These are phyloP conservation scores for Catharanthus roseus DNA, from an alignment of 257 asterid species.

Conservation along the genomic window DNA sequence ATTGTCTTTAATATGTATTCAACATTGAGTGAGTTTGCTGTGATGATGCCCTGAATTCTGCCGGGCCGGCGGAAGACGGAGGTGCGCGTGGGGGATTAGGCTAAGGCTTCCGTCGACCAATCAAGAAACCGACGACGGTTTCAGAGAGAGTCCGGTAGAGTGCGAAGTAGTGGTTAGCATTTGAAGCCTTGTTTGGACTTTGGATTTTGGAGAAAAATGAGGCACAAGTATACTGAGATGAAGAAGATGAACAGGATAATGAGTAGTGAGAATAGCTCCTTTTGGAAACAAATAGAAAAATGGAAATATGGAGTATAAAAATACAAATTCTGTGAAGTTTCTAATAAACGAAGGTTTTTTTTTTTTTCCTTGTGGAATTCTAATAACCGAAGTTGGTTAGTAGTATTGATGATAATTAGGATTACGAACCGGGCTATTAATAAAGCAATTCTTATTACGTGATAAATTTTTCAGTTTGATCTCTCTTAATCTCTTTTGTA, in stretches of 20 bases:
- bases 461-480: no score
- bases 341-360: no score
- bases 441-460: no score
- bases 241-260: constrained; percentile 12
- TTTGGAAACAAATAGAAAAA: no score
- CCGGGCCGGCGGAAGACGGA: constrained; percentile 76
- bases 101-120: constrained; percentile 57
- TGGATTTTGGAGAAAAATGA: not conserved
- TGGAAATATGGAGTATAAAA: no score
- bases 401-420: no score
- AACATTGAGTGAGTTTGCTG: constrained; percentile 61
- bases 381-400: no score
- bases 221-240: constrained; percentile 17
- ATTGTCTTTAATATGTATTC: constrained; percentile 68
- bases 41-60: constrained; percentile 57
- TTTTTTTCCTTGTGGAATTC: no score
- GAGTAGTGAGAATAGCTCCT: constrained; percentile 13
- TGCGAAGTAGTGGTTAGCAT: constrained; percentile 52
- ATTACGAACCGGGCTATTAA: no score
- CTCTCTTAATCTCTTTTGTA: no score
- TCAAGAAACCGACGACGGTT: constrained; percentile 89
- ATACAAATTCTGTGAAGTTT: no score
- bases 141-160: constrained; percentile 61
- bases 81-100: constrained; percentile 48
- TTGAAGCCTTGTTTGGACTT: constrained; percentile 16